These are phyloP conservation scores for Triticum monococcum DNA, from an alignment of 176 grass and related monocot genomes.

Conservation along the genomic window DNA sequence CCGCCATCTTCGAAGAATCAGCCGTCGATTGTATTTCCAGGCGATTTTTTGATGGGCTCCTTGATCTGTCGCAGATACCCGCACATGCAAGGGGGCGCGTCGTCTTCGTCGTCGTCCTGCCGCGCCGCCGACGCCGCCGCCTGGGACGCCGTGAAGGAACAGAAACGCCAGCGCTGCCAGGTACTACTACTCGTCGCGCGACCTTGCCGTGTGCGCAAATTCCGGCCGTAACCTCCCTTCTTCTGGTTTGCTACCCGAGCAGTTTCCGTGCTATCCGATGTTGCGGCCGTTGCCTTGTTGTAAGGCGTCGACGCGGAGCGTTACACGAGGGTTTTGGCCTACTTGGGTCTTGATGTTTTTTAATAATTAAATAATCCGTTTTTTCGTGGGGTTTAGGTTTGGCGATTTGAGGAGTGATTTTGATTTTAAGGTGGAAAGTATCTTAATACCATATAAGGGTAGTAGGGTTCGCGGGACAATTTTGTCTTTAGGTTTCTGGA, in stretches of 20 bases:
- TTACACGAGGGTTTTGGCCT: neutral
- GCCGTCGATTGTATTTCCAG: neutral
- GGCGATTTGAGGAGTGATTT: neutral
- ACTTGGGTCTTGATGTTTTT: neutral
- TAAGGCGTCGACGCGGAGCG: neutral
- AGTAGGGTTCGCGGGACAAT: constrained; percentile 4
- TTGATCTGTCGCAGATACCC: constrained; percentile 31
- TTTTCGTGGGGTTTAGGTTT: neutral
- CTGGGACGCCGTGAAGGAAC: constrained; percentile 39
- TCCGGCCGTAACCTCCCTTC: neutral
- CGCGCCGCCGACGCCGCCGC: constrained; percentile 35
- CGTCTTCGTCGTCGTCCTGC: constrained; percentile 36
- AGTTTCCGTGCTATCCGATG: neutral
- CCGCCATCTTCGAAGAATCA: neutral
- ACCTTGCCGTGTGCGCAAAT: neutral
- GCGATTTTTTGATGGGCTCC: neutral
- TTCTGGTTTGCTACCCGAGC: neutral
- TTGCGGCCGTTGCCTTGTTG: neutral
- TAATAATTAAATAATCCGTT: neutral
- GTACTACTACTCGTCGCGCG: constrained; percentile 33
- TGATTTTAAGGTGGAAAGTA: neutral
- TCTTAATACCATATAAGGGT: neutral
- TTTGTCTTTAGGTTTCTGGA: neutral
- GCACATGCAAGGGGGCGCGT: constrained; percentile 24
- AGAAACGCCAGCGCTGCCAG: constrained; percentile 62